Base-by-base conservation (phyloP, 345 rosid species). In the Eucalyptus tenuipes region DNA sequence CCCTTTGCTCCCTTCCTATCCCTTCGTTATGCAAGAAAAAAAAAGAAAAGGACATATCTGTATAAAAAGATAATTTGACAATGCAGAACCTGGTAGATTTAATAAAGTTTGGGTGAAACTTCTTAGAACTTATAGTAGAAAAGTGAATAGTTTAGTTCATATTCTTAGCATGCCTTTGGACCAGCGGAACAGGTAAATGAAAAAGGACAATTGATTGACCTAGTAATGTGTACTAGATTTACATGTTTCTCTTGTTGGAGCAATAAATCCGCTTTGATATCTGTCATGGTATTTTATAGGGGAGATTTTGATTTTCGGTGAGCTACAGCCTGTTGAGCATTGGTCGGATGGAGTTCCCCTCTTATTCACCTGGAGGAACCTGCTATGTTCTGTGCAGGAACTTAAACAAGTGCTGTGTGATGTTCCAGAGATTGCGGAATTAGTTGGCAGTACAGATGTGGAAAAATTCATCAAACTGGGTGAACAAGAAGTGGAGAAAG, bases 381-480 rank as follows among this genome's bases (percentile, higher is more conserved):
- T n/a, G 86, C 31, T 13, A 13, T 85, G 45, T 87, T 87, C 27
- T 88, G 42, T 87, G 75, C 95, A 98, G 99, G 99, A 98, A 93
- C 99, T 98, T 88, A 96, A 95, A 93, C 90, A 89, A 84, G 95
- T 97, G 86, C 93, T 98, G 93, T 92, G 92, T 57, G 93, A 91
- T 90, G 91, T 96, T 89, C 99, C 99, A 7, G 99, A 98, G 94
- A 93, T 98, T 8, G 94, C 94, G 59, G 96, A 98, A 89, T 90
- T 98, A 90, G 94, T 98, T 90, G 98, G 97, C 40, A 90, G 85
- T 81, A 92, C 89, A 90, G 97, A 93, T 84, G 93, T 94, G 71
- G 92, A 92, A 89, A 92, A 92, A 92, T 90, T 93, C 57, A 89
- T 94, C 71, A 86, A 91, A 87, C 87, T 95, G 88, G 91, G 90